phyloP scores from a whole-genome alignment of 1,139 yeast genomes.

The Yamadazyma jaroonii region DNA sequence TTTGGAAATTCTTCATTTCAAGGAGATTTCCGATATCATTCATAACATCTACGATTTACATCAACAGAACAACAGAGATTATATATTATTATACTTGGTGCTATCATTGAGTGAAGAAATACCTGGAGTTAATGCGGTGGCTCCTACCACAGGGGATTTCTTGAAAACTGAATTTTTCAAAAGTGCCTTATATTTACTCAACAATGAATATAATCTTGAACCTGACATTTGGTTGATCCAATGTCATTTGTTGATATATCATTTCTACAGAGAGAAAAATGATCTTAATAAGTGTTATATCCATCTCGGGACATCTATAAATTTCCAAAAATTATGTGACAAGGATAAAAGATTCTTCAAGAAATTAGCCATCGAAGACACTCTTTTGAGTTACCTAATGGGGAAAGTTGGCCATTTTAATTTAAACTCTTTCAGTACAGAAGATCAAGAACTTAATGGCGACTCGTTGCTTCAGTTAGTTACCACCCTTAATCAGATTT shows the following conservation, averaged over 20 bases:
- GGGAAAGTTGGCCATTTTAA: constrained; percentile 8
- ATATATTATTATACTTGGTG: constrained; percentile 12
- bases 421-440: background rate
- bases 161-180: constrained; percentile 6
- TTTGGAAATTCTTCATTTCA: constrained; percentile 33
- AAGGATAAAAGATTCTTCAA: background rate
- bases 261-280: constrained; percentile 38
- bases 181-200: constrained; percentile 6
- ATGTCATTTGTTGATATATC: constrained; percentile 34
- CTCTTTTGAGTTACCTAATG: constrained; percentile 6
- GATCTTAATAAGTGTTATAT: constrained; percentile 42
- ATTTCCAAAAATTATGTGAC: constrained; percentile 25
- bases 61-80: constrained; percentile 2
- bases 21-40: constrained; percentile 17
- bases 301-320: constrained; percentile 24
- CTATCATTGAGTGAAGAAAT: constrained; percentile 4
- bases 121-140: background rate
- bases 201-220: constrained; percentile 16
- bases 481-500: constrained; percentile 16
- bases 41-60: constrained; percentile 3
- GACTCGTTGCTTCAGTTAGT: constrained; percentile 5
- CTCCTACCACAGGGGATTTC: background rate
- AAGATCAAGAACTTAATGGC: background rate
- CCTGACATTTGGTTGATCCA: constrained; percentile 43
- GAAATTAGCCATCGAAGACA: constrained; percentile 6